Conservation (phyloP, 345 rosid species). For the Reutealis trisperma region DNA sequence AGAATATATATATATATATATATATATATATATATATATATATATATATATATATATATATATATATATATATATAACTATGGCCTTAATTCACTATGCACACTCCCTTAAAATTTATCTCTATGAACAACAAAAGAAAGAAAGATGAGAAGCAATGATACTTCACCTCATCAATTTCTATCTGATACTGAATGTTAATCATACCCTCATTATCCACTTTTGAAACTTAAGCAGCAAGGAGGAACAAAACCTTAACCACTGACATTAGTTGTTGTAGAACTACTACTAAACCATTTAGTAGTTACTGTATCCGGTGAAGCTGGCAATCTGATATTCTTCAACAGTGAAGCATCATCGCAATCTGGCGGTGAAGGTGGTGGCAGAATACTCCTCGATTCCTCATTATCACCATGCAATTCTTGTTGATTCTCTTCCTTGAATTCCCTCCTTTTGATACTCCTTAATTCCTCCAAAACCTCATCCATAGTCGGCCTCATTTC, state of each 20-base stretch:
- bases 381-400: conserved; percentile 7
- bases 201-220: conserved; percentile 3
- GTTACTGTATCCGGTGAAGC: conserved; percentile 64
- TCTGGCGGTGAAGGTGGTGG: conserved; percentile 40
- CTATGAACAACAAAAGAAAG: not conserved
- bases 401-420: conserved; percentile 5
- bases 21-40: not conserved
- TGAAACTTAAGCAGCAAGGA: not conserved
- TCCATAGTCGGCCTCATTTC: conserved; percentile 24
- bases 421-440: conserved; percentile 18
- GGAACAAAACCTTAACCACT: conserved; percentile 26
- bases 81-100: conserved; percentile 15
- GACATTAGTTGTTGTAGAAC: conserved; percentile 40
- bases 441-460: conserved; percentile 16
- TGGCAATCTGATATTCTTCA: conserved; percentile 29
- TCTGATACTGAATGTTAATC: not conserved
- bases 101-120: conserved; percentile 12
- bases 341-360: conserved; percentile 34
- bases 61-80: not conserved
- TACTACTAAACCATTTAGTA: conserved; percentile 48
- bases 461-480: conserved; percentile 17
- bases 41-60: not conserved
- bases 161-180: not conserved
- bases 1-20: not conserved
- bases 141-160: not conserved